Evolutionary conservation across 2,329 filamentous ascomycete genomes (phyloP), one percentile per base, ranked within the genome.

Genomic region (Fusarium goolgardi): DNA sequence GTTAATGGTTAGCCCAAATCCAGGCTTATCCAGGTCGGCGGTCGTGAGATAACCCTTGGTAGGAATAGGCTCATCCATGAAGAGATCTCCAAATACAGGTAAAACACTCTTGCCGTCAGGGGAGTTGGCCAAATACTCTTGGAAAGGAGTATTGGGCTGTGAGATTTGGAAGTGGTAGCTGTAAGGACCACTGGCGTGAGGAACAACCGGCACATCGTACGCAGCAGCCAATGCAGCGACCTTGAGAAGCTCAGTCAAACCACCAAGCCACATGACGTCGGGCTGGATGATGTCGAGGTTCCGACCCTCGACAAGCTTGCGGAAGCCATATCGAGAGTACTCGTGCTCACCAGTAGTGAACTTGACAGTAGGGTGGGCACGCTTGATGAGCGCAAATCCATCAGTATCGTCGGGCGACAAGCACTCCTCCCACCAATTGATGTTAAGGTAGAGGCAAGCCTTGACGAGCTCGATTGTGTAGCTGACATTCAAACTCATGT

Each of bases 381-480:
- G 89, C 85, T 97, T 97, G 81, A 97, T 89, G 77, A 93, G 88
- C 69, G 89, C 91, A 74, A 96, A 96, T 58, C 94, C 94, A 74
- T 97, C 94, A 47, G 91, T 93, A 82, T 97, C 94, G 79, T 97
- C 94, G 13, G 94, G 94, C 31, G 90, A 91, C 66, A 97, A 83
- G 69, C 93, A 96, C 83, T 97, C 94, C 82, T 97, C 94, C 93
- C 93, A 97, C 94, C 94, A 97, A 83, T 97, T 94, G 78, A 97
- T 94, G 79, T 95, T 87, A 70, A 97, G 86, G 71, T 94, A 89
- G 72, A 92, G 87, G 76, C 91, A 93, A 52, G 90, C 91, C 81
- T 94, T 92, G 63, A 92, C 94, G 25, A 97, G 85, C 79, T 97
- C 91, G 71, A 97, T 97, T 6, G 93, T 97, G 81, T 97, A 97